Conservation (phyloP, 2,329 filamentous ascomycete genomes). For the Colletotrichum falcatum region DNA sequence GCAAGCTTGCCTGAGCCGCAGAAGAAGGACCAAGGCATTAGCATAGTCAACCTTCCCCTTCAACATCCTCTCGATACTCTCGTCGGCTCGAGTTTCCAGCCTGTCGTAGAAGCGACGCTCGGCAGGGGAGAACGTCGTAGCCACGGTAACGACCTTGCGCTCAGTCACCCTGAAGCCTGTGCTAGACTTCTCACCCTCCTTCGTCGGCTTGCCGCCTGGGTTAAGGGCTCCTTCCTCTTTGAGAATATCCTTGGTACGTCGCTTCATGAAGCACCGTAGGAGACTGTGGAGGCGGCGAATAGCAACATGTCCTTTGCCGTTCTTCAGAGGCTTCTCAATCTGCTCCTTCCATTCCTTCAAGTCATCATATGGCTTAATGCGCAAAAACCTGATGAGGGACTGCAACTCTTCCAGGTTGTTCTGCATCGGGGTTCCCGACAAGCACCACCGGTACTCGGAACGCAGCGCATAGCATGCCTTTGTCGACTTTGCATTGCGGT, state of each 20-base stretch:
- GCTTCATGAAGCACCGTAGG: constrained; percentile 95
- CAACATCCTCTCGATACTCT: constrained; percentile 91
- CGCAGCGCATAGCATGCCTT: constrained; percentile 89
- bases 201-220: constrained; percentile 74
- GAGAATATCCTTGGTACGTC: constrained; percentile 96
- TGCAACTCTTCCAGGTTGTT: constrained; percentile 98
- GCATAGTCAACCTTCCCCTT: constrained; percentile 87
- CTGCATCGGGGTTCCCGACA: constrained; percentile 97
- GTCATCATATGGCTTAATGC: constrained; percentile 91
- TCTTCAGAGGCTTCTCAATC: constrained; percentile 91
- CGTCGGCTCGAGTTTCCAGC: constrained; percentile 85
- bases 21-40: constrained; percentile 90
- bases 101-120: constrained; percentile 90
- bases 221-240: constrained; percentile 87
- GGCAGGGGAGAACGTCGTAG: constrained; percentile 80
- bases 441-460: constrained; percentile 92
- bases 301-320: constrained; percentile 87
- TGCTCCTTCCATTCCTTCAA: constrained; percentile 89
- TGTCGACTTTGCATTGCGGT: constrained; percentile 94
- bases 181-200: constrained; percentile 59
- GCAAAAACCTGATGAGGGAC: constrained; percentile 90
- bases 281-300: constrained; percentile 88
- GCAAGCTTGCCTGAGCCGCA: constrained; percentile 91
- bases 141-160: constrained; percentile 85
- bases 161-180: constrained; percentile 91